A percentile compares a stretch with the other conserved stretches of the same genome.
phyloP scores from a whole-genome alignment of 2,329 filamentous ascomycete species.

The Paraphaeosphaeria minitans region DNA sequence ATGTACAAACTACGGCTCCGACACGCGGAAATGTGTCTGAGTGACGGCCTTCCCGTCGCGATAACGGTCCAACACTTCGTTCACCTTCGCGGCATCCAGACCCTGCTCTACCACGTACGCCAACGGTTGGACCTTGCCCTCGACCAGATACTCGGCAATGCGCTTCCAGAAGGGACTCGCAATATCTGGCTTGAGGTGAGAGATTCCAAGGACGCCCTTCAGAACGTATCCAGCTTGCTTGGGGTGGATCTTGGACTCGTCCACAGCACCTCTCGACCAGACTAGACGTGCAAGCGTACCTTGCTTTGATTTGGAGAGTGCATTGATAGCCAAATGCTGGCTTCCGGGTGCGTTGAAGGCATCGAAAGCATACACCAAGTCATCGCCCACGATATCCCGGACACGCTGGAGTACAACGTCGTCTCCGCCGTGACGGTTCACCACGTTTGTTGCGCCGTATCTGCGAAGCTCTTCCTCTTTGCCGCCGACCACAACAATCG shows the following conservation, averaged over 20 bases:
- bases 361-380: constrained; percentile 49
- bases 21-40: constrained; percentile 19
- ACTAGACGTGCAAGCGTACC: constrained; percentile 42
- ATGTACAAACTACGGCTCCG: background rate
- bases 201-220: constrained; percentile 31
- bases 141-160: constrained; percentile 35
- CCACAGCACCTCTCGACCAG: constrained; percentile 22
- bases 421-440: constrained; percentile 46
- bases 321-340: constrained; percentile 39
- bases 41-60: constrained; percentile 37
- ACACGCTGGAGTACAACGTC: constrained; percentile 42
- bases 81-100: constrained; percentile 36
- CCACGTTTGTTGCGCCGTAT: constrained; percentile 50
- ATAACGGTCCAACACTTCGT: constrained; percentile 48
- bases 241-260: constrained; percentile 32
- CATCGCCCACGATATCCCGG: constrained; percentile 46
- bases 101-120: constrained; percentile 40
- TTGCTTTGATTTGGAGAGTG: constrained; percentile 45
- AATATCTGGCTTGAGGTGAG: constrained; percentile 35
- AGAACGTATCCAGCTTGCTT: constrained; percentile 45
- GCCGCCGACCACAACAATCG: constrained; percentile 47
- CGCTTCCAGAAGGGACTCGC: constrained; percentile 39
- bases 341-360: constrained; percentile 32
- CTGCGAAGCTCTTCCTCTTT: constrained; percentile 37
- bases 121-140: constrained; percentile 38